Evolutionary conservation across 495 filamentous ascomycete species (phyloP).

Genomic region (Pseudoneurospora amorphoporcata): DNA sequence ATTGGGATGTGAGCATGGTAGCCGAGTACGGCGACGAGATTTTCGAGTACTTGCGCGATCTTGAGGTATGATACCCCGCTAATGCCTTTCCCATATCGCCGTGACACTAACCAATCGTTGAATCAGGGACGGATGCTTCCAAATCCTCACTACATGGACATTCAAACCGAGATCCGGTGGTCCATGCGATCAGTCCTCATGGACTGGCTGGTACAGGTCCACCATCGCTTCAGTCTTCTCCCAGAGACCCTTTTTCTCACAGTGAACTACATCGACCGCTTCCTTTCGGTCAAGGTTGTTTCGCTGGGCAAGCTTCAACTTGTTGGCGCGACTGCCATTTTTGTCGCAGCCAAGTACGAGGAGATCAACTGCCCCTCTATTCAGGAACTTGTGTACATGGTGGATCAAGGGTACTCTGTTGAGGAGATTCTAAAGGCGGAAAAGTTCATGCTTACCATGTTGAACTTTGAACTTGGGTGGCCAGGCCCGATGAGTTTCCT

Average conservation of each 20-base stretch:
- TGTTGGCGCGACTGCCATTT: conserved; percentile 90
- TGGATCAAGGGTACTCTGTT: conserved; percentile 75
- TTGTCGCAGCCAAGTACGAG: conserved; percentile 95
- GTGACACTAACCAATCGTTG: conserved; percentile 11
- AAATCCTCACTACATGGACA: conserved; percentile 89
- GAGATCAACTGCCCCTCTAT: conserved; percentile 96
- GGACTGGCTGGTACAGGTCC: conserved; percentile 97
- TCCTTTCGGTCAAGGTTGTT: conserved; percentile 88
- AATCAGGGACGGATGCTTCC: conserved; percentile 67
- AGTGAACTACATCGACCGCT: conserved; percentile 94
- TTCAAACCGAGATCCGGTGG: conserved; percentile 96
- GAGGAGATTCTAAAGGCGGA: conserved; percentile 97
- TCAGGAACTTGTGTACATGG: conserved; percentile 96
- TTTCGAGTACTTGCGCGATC: conserved; percentile 75
- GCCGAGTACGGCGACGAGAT: conserved; percentile 95
- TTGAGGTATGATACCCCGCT: conserved; percentile 58
- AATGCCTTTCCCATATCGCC: not conserved
- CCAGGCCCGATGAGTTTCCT: conserved; percentile 98
- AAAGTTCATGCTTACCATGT: conserved; percentile 93
- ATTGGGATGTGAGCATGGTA: conserved; percentile 95
- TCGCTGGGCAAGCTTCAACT: conserved; percentile 92
- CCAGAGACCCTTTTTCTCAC: conserved; percentile 91
- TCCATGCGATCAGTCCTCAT: conserved; percentile 96
- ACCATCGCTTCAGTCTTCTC: conserved; percentile 78
- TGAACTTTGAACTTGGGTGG: conserved; percentile 91